Conservation (phyloP, 179 eudicot genomes). For the Patellifolia procumbens region DNA sequence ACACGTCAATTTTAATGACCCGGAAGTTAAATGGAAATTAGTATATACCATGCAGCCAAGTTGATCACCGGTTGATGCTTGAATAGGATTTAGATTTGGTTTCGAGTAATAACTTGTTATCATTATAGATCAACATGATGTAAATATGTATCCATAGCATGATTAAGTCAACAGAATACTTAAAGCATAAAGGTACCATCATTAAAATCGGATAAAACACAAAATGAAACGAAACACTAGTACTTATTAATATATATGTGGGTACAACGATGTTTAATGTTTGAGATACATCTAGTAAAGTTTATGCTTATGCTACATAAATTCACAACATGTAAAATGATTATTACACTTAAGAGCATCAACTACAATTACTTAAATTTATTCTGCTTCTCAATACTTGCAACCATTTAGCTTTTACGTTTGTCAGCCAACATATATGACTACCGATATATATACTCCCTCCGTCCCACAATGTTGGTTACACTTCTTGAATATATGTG, state of each 20-base stretch:
- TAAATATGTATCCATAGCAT: not conserved
- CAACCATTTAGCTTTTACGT: too few species aligned
- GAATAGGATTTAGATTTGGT: not conserved
- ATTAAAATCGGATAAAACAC: not conserved
- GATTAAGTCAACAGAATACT: not conserved
- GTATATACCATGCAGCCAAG: not conserved
- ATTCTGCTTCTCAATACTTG: too few species aligned
- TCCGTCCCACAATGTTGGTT: too few species aligned
- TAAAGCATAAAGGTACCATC: slow-evolving; percentile 3
- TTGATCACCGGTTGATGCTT: not conserved
- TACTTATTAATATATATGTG: not conserved
- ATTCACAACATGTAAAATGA: slow-evolving; percentile 9
- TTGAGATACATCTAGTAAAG: slow-evolving; percentile 4
- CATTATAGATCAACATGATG: not conserved
- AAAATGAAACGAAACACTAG: not conserved
- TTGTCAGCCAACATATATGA: not conserved
- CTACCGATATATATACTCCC: too few species aligned
- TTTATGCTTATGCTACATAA: slow-evolving; percentile 21
- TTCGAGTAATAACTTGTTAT: not conserved
- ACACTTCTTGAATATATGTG: too few species aligned
- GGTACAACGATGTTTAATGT: slow-evolving; percentile 12
- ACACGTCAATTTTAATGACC: too few species aligned
- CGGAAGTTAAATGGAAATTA: too few species aligned
- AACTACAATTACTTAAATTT: too few species aligned
- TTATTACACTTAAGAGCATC: not conserved